Evolutionary conservation across 345 rosid species (phyloP), one percentile per base, ranked within the genome.

Genomic region (Luvunga scandens): DNA sequence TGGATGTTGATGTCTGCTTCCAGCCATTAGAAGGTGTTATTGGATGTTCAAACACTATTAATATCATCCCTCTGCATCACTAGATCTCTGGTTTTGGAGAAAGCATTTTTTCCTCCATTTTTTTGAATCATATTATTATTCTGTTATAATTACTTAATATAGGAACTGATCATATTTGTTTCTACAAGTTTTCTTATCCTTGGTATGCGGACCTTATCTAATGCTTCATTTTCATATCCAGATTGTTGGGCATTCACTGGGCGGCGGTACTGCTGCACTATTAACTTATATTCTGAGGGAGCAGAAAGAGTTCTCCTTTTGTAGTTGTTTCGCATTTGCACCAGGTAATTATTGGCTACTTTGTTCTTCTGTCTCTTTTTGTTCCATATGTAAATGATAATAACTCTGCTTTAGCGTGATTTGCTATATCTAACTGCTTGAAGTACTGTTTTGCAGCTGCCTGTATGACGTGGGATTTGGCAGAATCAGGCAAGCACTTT

Each of bases 401-500:
- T 69, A 71, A 27, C 33, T 14, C 61, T 71, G 31, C 57, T 75
- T 39, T 50, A 64, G 78, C 10, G 14, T 75, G 31, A 48, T 53
- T 28, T 66, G 22, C 69, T 61, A 24, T 60, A 55, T 18, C 76
- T 83, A 72, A 87, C 34, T 76, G 74, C 79, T 84, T 76, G 53
- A 66, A 59, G 66, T 73, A 79, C 60, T 72, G 67, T 78, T 19
- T 72, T 77, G 89, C 92, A 96, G 99, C 98, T 83, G 99, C 99
- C 28, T 97, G 98, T 82, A 90, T 97, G 98, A 97, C 99, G 39
- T 97, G 97, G 98, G 98, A 97, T 68, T 88, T 97, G 85, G 99
- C 99, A 69, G 99, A 96, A 82, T 96, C 99, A 61, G 99, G 99
- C 78, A 97, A 91, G 85, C 91, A 89, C 73, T 97, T 94, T 81